A percentile compares a stretch with the other conserved stretches of the same genome.
phyloP scores from a whole-genome alignment of 2,329 filamentous ascomycete genomes.

The Trichoderma semiorbis region DNA sequence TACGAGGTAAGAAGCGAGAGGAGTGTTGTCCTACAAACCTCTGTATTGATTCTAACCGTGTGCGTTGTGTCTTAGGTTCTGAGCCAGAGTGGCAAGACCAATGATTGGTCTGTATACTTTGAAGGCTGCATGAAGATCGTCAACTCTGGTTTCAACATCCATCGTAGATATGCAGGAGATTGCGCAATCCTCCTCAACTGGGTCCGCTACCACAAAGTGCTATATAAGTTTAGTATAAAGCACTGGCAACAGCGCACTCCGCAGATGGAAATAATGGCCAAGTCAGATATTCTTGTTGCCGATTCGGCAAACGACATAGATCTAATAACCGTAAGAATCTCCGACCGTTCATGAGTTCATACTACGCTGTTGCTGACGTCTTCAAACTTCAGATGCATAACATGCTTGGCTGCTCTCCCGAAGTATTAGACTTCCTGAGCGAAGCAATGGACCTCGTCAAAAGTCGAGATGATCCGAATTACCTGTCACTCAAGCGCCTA shows the following conservation, averaged over 20 bases:
- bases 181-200: conserved; percentile 14
- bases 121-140: conserved; percentile 15
- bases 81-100: conserved; percentile 13
- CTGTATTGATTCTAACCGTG: not conserved
- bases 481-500: not conserved
- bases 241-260: conserved; percentile 18
- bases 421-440: conserved; percentile 10
- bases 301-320: conserved; percentile 12
- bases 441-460: conserved; percentile 16
- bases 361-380: not conserved
- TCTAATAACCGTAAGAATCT: not conserved
- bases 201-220: conserved; percentile 17
- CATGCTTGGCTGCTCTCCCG: conserved; percentile 15
- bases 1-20: not conserved
- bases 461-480: conserved; percentile 2
- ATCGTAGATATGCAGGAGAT: conserved; percentile 15
- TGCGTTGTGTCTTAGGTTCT: not conserved
- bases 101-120: conserved; percentile 16
- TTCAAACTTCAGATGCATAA: not conserved
- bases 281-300: conserved; percentile 9
- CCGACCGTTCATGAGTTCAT: not conserved
- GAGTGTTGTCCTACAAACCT: not conserved
- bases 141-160: conserved; percentile 13
- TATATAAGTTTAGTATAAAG: conserved; percentile 19
- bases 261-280: conserved; percentile 10